phyloP scores from a whole-genome alignment of 495 filamentous ascomycete genomes.

The Rhypophila decipiens region DNA sequence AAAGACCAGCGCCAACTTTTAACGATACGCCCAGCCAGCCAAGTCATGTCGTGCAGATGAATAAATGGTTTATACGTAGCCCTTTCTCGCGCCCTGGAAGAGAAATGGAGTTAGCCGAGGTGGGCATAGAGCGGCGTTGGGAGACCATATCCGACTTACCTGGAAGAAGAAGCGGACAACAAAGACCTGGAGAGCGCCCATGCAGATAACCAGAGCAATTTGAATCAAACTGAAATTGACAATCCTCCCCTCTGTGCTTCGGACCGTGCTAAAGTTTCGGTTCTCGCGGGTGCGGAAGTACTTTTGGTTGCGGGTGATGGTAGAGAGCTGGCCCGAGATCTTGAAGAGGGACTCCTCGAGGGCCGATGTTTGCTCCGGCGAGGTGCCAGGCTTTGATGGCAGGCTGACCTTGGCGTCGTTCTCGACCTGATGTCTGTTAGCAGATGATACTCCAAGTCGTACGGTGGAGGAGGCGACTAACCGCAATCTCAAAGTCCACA shows the following conservation, averaged over 20 bases:
- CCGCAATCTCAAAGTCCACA: conserved; percentile 97
- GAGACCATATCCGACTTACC: no score
- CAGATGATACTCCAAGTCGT: conserved; percentile 3
- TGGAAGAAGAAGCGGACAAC: conserved; percentile 99
- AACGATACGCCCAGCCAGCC: conserved; percentile 17
- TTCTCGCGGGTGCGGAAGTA: conserved; percentile 99
- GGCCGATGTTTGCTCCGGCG: conserved; percentile 82
- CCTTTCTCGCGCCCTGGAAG: conserved; percentile 48
- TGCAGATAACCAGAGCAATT: conserved; percentile 82
- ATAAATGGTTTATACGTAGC: conserved; percentile 43
- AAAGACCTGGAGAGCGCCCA: conserved; percentile 97
- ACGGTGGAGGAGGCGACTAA: conserved; percentile 36
- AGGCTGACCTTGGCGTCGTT: conserved; percentile 80
- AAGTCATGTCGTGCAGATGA: conserved; percentile 9
- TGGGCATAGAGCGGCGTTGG: neutral
- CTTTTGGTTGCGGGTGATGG: conserved; percentile 94
- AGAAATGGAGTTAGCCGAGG: neutral
- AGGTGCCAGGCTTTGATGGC: conserved; percentile 84
- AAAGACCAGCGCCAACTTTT: conserved; percentile 17
- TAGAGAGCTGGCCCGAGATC: conserved; percentile 88
- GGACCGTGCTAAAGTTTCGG: conserved; percentile 95
- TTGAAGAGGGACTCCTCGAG: conserved; percentile 96
- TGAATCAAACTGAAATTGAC: conserved; percentile 97
- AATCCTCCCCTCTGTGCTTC: conserved; percentile 90
- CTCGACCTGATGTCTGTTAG: conserved; percentile 61